Conservation (phyloP, 2,329 filamentous ascomycete species). For the Aspergillus eucalypticola region DNA sequence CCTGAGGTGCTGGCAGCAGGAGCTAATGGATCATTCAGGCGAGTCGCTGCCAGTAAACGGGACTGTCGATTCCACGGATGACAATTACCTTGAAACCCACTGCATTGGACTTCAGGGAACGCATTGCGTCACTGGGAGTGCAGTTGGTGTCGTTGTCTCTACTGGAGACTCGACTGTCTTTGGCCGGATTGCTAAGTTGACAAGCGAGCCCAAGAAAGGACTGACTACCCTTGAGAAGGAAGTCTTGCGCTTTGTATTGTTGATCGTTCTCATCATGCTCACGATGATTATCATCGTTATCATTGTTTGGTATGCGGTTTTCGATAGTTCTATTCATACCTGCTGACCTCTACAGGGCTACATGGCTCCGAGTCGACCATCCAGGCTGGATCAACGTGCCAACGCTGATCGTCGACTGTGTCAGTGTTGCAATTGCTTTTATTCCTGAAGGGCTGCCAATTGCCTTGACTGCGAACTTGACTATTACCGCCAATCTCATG, state of each 20-base stretch:
- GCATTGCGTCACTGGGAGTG: constrained; percentile 70
- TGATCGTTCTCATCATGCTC: constrained; percentile 70
- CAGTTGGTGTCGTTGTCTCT: constrained; percentile 67
- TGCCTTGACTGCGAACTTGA: constrained; percentile 68
- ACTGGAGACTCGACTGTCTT: constrained; percentile 75
- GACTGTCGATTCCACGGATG: constrained; percentile 65
- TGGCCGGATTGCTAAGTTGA: constrained; percentile 71
- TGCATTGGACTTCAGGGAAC: constrained; percentile 79
- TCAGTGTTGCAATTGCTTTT: constrained; percentile 72
- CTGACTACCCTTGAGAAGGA: constrained; percentile 72
- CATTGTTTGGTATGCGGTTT: constrained; percentile 58
- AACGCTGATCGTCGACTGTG: constrained; percentile 70
- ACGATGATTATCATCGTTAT: constrained; percentile 55
- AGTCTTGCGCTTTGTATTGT: constrained; percentile 68
- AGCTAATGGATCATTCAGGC: constrained; percentile 51
- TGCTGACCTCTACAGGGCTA: constrained; percentile 52
- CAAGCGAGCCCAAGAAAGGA: constrained; percentile 66
- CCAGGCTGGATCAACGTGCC: constrained; percentile 72
- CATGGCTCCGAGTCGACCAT: constrained; percentile 67
- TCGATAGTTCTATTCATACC: neutral
- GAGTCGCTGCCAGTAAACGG: constrained; percentile 67
- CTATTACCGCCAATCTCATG: constrained; percentile 77
- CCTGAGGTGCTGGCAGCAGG: neutral
- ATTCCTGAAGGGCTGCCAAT: constrained; percentile 74
- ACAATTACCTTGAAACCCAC: constrained; percentile 74